A percentile compares a stretch with the other conserved stretches of the same genome.
Conservation (phyloP, 495 filamentous ascomycete species). For the Hypomontagnella submonticulosa region DNA sequence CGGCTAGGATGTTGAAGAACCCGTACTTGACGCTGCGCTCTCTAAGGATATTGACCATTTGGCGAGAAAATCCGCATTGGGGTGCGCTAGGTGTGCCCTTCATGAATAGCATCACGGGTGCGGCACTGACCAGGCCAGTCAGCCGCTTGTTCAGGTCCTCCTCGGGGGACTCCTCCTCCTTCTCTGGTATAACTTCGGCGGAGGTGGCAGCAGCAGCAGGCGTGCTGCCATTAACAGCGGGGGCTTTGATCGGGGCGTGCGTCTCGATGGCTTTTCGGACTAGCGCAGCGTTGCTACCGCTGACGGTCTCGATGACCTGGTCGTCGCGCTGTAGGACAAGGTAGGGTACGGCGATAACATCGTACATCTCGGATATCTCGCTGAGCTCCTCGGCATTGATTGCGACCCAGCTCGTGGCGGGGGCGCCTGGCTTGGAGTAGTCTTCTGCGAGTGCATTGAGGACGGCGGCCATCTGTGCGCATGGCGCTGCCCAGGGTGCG, state of each 20-base stretch:
- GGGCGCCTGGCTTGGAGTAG: constrained; percentile 74
- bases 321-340: constrained; percentile 80
- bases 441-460: constrained; percentile 84
- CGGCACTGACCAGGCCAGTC: constrained; percentile 85
- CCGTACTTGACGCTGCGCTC: constrained; percentile 94
- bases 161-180: constrained; percentile 53
- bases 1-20: constrained; percentile 98
- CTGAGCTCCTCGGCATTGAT: constrained; percentile 91
- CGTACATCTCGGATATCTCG: constrained; percentile 87
- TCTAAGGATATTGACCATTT: constrained; percentile 84
- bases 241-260: constrained; percentile 59
- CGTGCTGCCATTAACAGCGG: constrained; percentile 6
- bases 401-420: constrained; percentile 79
- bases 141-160: constrained; percentile 84
- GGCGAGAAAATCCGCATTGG: constrained; percentile 94
- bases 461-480: constrained; percentile 90
- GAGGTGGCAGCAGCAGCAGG: constrained; percentile 23
- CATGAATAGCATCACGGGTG: constrained; percentile 98
- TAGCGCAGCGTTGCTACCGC: constrained; percentile 85
- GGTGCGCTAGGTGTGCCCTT: constrained; percentile 90
- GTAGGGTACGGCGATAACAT: constrained; percentile 93
- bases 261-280: constrained; percentile 85
- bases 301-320: constrained; percentile 79
- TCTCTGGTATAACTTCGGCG: constrained; percentile 10
- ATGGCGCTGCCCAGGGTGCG: constrained; percentile 96